Conservation (phyloP, 2,329 filamentous ascomycete species). For the Ceratocystis destructans region DNA sequence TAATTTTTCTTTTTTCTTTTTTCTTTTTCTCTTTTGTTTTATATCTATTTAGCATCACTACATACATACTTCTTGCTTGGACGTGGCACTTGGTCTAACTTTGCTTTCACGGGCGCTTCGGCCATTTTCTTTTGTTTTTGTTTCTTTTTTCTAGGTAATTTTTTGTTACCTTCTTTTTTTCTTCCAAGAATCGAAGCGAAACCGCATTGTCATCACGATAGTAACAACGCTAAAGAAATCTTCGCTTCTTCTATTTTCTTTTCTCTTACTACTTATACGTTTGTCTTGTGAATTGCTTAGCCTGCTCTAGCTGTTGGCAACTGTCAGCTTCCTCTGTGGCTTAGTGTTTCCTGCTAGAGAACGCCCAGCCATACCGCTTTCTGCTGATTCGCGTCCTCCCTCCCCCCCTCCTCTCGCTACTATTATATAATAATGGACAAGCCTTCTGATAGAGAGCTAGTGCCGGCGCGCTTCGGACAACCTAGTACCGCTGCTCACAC, state of each 20-base stretch:
- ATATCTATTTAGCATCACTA: not conserved
- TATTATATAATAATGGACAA: not conserved
- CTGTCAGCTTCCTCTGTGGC: not conserved
- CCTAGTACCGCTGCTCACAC: slow-evolving; percentile 5
- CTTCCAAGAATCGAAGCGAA: too few relatives aligned
- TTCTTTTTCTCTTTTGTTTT: not conserved
- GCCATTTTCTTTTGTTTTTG: not conserved
- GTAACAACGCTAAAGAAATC: too few relatives aligned
- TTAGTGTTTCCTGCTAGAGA: not conserved
- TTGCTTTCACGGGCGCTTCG: not conserved
- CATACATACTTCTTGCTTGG: not conserved
- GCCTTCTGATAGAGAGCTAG: not conserved
- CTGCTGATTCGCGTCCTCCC: not conserved
- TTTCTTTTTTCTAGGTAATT: not conserved
- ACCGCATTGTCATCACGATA: not conserved
- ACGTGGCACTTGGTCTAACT: not conserved
- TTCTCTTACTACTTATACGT: too few relatives aligned
- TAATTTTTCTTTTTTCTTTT: not conserved
- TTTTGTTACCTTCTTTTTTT: not conserved
- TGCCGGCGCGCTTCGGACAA: not conserved
- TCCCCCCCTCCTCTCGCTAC: not conserved
- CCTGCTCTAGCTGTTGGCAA: too few relatives aligned
- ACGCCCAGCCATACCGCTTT: not conserved
- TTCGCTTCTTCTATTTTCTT: too few relatives aligned
- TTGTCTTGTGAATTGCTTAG: too few relatives aligned